Evolutionary conservation across 2,329 filamentous ascomycete genomes (phyloP).

Genomic region (Metarhizium sp.): DNA sequence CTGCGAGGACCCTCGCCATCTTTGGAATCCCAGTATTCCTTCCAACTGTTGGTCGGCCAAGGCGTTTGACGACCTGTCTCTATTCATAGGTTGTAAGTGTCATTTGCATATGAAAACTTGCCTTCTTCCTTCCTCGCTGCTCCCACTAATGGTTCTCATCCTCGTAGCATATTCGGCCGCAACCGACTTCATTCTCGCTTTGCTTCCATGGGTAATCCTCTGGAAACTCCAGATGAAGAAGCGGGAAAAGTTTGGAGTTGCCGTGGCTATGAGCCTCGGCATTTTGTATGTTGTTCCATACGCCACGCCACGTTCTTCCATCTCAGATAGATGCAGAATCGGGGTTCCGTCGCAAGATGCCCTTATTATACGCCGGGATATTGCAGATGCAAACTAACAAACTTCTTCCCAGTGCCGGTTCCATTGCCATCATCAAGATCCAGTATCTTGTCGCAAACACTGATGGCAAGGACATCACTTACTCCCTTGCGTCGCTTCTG

Average conservation of each 20-base stretch:
- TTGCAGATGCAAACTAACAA: background rate
- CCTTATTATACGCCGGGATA: background rate
- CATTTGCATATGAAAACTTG: background rate
- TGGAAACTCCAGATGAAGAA: conserved; percentile 7
- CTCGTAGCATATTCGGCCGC: conserved; percentile 5
- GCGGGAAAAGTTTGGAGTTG: conserved; percentile 6
- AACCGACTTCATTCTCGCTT: conserved; percentile 5
- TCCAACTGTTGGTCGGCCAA: conserved; percentile 2
- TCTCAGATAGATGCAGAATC: too few species aligned
- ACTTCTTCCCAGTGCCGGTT: conserved; percentile 1
- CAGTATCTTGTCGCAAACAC: conserved; percentile 5
- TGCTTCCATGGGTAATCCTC: conserved; percentile 6
- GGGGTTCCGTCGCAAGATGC: too few species aligned
- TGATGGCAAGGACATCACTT: conserved; percentile 5
- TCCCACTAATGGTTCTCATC: background rate
- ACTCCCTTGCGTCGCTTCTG: conserved; percentile 4
- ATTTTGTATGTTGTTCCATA: conserved; percentile 3
- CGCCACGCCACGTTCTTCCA: too few species aligned
- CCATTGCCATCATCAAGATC: conserved; percentile 6
- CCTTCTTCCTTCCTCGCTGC: background rate
- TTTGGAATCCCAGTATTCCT: conserved; percentile 5
- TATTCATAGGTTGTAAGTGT: conserved; percentile 8
- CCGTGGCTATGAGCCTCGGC: conserved; percentile 7
- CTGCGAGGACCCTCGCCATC: conserved; percentile 4
- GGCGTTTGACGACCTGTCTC: background rate